Conservation (phyloP, 768 basidiomycete genomes). For the Myochromella boudieri region DNA sequence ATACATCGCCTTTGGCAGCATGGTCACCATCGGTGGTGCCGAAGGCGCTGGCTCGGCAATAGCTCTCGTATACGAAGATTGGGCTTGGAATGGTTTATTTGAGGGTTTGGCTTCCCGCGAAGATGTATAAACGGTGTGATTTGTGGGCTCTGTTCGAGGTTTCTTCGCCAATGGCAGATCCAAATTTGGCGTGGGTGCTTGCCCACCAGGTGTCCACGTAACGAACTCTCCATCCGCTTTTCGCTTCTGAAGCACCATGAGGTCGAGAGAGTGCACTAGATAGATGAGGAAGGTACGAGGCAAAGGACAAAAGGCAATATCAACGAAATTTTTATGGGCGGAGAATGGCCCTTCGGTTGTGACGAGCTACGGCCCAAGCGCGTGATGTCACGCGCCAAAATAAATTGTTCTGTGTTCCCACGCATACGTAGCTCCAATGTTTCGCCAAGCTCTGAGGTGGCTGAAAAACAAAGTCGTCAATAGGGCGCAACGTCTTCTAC, state of each 20-base stretch:
- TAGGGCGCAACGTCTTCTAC: constrained; percentile 10
- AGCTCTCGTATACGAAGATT: background rate
- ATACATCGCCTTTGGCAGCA: background rate
- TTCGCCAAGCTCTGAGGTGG: constrained; percentile 18
- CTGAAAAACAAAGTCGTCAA: constrained; percentile 13
- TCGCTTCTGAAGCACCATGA: constrained; percentile 26
- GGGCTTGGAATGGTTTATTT: background rate
- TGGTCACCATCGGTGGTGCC: background rate
- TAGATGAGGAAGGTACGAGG: background rate
- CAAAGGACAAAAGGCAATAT: no score
- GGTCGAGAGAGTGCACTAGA: background rate
- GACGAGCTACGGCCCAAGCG: no score
- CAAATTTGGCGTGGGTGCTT: background rate
- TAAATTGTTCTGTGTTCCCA: no score
- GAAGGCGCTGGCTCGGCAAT: background rate
- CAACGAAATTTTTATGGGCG: no score
- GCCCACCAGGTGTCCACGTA: constrained; percentile 14
- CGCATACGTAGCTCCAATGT: constrained; percentile 12
- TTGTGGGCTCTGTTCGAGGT: constrained; percentile 15
- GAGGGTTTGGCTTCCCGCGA: background rate
- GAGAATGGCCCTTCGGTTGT: no score
- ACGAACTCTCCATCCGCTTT: constrained; percentile 28
- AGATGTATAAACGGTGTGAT: no score
- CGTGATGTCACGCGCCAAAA: no score
- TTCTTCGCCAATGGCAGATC: constrained; percentile 18